Percentiles rank a stretch among this genome's conserved stretches.
Evolutionary conservation across 2,329 filamentous ascomycete species (phyloP).

Genomic region (Colletotrichum musae): DNA sequence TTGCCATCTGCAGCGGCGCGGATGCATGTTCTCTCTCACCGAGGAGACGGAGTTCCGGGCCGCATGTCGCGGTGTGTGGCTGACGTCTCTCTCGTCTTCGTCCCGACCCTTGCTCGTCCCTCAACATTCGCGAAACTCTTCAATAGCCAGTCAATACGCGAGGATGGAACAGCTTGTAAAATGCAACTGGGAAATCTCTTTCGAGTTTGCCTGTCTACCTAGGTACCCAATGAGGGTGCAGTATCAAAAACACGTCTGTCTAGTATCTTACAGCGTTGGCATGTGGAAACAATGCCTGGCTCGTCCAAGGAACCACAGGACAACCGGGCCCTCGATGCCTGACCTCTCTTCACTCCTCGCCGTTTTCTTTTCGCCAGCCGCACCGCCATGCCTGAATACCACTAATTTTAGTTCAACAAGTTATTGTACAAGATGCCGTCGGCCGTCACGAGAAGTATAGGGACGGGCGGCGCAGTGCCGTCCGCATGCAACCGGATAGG

Average conservation of each 20-base stretch:
- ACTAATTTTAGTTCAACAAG: constrained; percentile 29
- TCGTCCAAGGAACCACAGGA: constrained; percentile 9
- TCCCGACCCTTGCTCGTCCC: too few species aligned
- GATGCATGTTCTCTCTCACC: too few species aligned
- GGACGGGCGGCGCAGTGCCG: constrained; percentile 30
- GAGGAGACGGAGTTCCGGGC: too few species aligned
- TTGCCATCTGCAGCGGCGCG: too few species aligned
- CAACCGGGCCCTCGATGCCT: not conserved
- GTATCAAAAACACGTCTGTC: constrained; percentile 8
- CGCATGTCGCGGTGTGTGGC: too few species aligned
- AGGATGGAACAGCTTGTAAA: not conserved
- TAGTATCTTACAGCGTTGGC: constrained; percentile 31
- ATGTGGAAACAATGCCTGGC: not conserved
- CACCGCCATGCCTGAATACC: constrained; percentile 34
- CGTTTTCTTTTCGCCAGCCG: constrained; percentile 28
- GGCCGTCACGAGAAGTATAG: constrained; percentile 25
- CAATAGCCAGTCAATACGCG: too few species aligned
- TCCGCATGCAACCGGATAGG: constrained; percentile 30
- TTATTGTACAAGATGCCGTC: constrained; percentile 37
- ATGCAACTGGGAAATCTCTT: constrained; percentile 9
- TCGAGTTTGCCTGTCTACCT: constrained; percentile 18
- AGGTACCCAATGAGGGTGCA: constrained; percentile 19
- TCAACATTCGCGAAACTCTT: too few species aligned
- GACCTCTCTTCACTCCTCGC: constrained; percentile 1
- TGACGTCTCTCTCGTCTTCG: too few species aligned